Conservation (phyloP, 352 stramenopile species). For the Blastocystis sp. region DNA sequence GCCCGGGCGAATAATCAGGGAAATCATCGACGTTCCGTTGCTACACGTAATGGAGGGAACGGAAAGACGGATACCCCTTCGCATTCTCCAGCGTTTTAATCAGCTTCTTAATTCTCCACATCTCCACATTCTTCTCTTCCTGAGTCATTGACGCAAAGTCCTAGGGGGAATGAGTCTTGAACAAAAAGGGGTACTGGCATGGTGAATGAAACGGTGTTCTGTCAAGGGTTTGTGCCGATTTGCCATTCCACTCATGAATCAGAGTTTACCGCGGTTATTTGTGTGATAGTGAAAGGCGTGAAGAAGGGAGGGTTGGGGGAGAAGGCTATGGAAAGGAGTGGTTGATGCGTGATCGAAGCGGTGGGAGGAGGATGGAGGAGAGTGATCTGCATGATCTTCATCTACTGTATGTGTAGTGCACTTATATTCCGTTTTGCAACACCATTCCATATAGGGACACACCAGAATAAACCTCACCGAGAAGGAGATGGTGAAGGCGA, state of each 20-base stretch:
- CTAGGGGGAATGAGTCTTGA: not conserved
- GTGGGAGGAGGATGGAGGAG: too few species aligned
- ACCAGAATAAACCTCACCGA: too few species aligned
- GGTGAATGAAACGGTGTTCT: not conserved
- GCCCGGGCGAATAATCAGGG: constrained; percentile 95
- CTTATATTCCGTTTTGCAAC: too few species aligned
- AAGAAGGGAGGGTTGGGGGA: too few species aligned
- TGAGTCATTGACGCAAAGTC: constrained; percentile 53
- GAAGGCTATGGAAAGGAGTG: too few species aligned
- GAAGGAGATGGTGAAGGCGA: too few species aligned
- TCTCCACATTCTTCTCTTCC: constrained; percentile 91
- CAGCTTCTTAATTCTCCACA: constrained; percentile 99
- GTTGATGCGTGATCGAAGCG: too few species aligned
- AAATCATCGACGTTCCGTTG: constrained; percentile 99
- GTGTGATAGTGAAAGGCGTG: too few species aligned
- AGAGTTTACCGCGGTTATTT: not conserved
- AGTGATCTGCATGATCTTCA: too few species aligned
- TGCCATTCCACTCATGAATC: not conserved
- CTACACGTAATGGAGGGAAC: constrained; percentile 49
- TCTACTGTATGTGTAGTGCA: too few species aligned
- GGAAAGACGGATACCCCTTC: constrained; percentile 77
- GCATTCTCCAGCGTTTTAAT: constrained; percentile 86
- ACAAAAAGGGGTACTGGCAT: not conserved
- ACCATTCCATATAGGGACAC: too few species aligned
- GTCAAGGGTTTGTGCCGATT: too few species aligned